Base-by-base conservation (phyloP, 1,284 basidiomycete genomes). In the Amylostereum areolatum region DNA sequence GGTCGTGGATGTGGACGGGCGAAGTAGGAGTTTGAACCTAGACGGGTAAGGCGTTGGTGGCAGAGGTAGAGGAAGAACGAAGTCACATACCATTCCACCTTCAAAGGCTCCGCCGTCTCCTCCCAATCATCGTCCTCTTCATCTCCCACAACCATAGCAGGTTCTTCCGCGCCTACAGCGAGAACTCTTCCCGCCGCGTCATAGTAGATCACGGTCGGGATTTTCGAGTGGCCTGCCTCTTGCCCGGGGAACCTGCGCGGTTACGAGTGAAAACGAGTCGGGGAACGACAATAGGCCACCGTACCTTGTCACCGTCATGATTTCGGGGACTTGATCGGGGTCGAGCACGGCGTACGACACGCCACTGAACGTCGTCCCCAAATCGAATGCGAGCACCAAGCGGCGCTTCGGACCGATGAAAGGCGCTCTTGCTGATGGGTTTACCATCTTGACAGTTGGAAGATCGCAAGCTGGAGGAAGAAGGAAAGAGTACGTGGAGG, bases 11-110 rank as follows among this genome's bases (percentile, higher is more conserved):
- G 69, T 57, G 12, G 55, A 55, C 4, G 75, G 73, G 0, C 74
- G 70, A 2, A 83, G 61, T 54, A 80, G 72, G 0, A 83, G 60
- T 57, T 83, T 82, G 67, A 80, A 83, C 80, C 80, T 82, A 24
- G 29, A 25, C 25, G 2, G 9, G 34, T 5, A 11, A 42, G 29
- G 24, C 4, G 41, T 25, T 6, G 5, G 30, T 27, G 5, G n/a
- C 25, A 43, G 6, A 4, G 8, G n/a, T 27, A 37, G 41, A 24
- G 9, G 50, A 29, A 6, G 24, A 25, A 2, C 29, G 12, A 42
- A 9, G 29, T 41, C 49, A 55, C 53, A 18, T 49, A 79, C 80
- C 78, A 82, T 61, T 78, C 73, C 0, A 75, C 71, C 34, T 70
- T 75, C 12, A 47, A 64, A 10, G 49, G 48, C n/a, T 39, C 36